These are phyloP conservation scores for Phaeosphaeria sp. DNA, from an alignment of 2,329 filamentous ascomycete species.

Conservation along the genomic window DNA sequence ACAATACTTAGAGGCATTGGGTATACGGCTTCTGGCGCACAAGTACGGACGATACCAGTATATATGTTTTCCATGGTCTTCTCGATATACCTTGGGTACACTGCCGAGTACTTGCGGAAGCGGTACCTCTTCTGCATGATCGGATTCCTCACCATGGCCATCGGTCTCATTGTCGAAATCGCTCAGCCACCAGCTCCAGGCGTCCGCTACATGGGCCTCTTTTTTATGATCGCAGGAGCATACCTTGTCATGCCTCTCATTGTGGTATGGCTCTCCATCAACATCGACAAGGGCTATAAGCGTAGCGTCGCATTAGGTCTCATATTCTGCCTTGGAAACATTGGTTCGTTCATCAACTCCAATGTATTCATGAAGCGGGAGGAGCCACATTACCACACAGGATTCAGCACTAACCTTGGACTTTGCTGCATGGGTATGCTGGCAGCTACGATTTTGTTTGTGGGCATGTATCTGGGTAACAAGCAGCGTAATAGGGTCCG, in stretches of 20 bases:
- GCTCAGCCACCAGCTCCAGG: conserved; percentile 44
- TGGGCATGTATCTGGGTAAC: conserved; percentile 60
- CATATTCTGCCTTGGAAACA: conserved; percentile 54
- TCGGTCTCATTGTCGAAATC: conserved; percentile 59
- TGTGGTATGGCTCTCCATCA: conserved; percentile 64
- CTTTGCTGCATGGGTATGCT: conserved; percentile 43
- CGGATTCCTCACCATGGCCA: conserved; percentile 48
- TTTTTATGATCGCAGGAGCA: conserved; percentile 60
- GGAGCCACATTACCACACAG: conserved; percentile 30
- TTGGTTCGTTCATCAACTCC: conserved; percentile 62
- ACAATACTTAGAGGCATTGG: conserved; percentile 45
- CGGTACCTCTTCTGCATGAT: conserved; percentile 40
- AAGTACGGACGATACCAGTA: conserved; percentile 46
- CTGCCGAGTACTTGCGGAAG: conserved; percentile 29
- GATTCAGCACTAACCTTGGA: conserved; percentile 37
- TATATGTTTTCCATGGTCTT: conserved; percentile 39
- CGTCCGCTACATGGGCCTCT: conserved; percentile 60
- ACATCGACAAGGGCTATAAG: conserved; percentile 42
- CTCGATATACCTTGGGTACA: conserved; percentile 29
- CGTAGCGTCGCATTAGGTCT: conserved; percentile 23
- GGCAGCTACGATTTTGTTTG: conserved; percentile 40
- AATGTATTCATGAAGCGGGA: conserved; percentile 40
- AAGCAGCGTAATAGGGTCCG: conserved; percentile 50
- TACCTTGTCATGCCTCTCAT: conserved; percentile 64
- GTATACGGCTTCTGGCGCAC: conserved; percentile 41